These are phyloP conservation scores for Cercospora zeae-maydis DNA, from an alignment of 2,329 filamentous ascomycete genomes.

Conservation along the genomic window DNA sequence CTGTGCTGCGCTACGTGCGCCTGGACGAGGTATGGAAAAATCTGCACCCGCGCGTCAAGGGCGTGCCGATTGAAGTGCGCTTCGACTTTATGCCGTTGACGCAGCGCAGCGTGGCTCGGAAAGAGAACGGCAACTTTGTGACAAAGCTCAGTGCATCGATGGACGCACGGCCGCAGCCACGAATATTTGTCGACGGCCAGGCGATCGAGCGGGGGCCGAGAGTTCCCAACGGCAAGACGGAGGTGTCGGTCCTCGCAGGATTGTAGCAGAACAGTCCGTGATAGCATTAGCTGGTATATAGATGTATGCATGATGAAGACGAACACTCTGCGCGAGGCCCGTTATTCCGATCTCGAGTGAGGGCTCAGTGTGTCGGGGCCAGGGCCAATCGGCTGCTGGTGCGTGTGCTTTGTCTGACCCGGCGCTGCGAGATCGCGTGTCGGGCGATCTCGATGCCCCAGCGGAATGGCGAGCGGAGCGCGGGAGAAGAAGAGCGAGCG, in stretches of 20 bases:
- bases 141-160: constrained; percentile 6
- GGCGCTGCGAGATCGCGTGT: not conserved
- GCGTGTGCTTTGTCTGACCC: not conserved
- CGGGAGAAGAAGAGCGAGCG: not conserved
- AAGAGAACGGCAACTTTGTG: constrained; percentile 15
- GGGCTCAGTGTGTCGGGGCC: not conserved
- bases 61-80: constrained; percentile 17
- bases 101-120: not conserved
- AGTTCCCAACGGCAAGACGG: constrained; percentile 3
- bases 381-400: not conserved
- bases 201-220: not conserved
- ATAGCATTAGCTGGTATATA: not conserved
- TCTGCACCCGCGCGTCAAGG: constrained; percentile 15
- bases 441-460: not conserved
- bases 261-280: constrained; percentile 5
- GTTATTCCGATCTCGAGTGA: not conserved
- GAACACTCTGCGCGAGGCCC: not conserved
- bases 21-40: constrained; percentile 22
- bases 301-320: not conserved
- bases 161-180: constrained; percentile 7
- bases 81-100: constrained; percentile 16
- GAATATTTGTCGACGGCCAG: constrained; percentile 15
- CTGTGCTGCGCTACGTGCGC: constrained; percentile 23
- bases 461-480: not conserved
- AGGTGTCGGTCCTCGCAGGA: constrained; percentile 4